phyloP scores from a whole-genome alignment of 2,329 filamentous ascomycete genomes.

The Colletotrichum scovillei region DNA sequence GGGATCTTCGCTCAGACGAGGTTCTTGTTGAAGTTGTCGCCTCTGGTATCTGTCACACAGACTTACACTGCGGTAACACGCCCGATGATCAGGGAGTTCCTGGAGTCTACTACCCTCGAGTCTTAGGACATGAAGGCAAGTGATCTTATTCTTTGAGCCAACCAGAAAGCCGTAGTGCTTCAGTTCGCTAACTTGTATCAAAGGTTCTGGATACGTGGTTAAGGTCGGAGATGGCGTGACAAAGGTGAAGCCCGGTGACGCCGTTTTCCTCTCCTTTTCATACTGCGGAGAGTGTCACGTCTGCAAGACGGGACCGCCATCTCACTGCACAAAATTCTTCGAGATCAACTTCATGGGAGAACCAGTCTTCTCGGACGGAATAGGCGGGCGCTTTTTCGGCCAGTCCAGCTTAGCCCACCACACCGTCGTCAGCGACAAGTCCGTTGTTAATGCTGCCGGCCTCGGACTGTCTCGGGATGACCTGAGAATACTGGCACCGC shows the following conservation, averaged over 20 bases:
- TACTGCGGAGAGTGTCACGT: slow-evolving; percentile 55
- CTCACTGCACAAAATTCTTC: slow-evolving; percentile 61
- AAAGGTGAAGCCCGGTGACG: slow-evolving; percentile 62
- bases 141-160: neutral
- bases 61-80: slow-evolving; percentile 57
- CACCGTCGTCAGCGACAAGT: slow-evolving; percentile 43
- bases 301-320: slow-evolving; percentile 56
- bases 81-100: slow-evolving; percentile 22
- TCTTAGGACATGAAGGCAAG: slow-evolving; percentile 65
- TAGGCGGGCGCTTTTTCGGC: slow-evolving; percentile 46
- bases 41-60: slow-evolving; percentile 66
- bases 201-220: slow-evolving; percentile 58
- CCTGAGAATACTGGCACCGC: slow-evolving; percentile 44
- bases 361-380: slow-evolving; percentile 18
- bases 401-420: slow-evolving; percentile 47
- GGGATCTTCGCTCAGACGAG: slow-evolving; percentile 51
- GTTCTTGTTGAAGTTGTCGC: slow-evolving; percentile 64
- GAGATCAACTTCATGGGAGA: slow-evolving; percentile 56
- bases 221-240: slow-evolving; percentile 55
- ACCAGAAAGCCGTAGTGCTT: neutral
- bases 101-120: slow-evolving; percentile 40
- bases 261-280: slow-evolving; percentile 60
- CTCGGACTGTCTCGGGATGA: slow-evolving; percentile 32
- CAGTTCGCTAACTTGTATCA: neutral
- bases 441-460: slow-evolving; percentile 41